Percentiles rank a stretch among this genome's conserved stretches.
phyloP scores from a whole-genome alignment of 202 grass and related monocot genomes.

The Zoysia matrella region DNA sequence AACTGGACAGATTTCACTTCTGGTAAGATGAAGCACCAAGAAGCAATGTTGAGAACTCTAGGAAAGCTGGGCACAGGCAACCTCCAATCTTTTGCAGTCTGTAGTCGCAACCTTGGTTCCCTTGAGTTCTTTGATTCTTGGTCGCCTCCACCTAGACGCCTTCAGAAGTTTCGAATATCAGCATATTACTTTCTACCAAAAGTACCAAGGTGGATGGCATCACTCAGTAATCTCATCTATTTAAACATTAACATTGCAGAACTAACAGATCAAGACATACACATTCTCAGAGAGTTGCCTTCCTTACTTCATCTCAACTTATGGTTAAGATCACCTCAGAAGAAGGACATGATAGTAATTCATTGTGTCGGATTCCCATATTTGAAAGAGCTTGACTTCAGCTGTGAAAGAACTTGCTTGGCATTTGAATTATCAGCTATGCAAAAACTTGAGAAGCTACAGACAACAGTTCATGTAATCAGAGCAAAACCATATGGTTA shows the following conservation, averaged over 20 bases:
- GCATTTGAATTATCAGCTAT: conserved; percentile 28
- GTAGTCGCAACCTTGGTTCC: conserved; percentile 27
- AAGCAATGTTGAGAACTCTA: conserved; percentile 18
- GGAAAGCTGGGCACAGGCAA: conserved; percentile 16
- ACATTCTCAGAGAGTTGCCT: conserved; percentile 34
- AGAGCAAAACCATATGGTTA: conserved; percentile 19
- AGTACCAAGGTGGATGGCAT: conserved; percentile 41
- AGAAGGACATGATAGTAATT: conserved; percentile 23
- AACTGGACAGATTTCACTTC: conserved; percentile 18
- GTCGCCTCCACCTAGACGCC: conserved; percentile 16
- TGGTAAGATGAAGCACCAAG: conserved; percentile 29
- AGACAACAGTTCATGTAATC: conserved; percentile 28
- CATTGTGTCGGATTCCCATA: conserved; percentile 36
- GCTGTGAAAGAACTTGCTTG: conserved; percentile 25
- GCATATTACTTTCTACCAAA: conserved; percentile 40
- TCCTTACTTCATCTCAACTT: conserved; percentile 31
- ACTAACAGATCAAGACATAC: conserved; percentile 34
- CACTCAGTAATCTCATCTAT: conserved; percentile 38
- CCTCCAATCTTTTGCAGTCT: conserved; percentile 30
- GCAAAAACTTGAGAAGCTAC: conserved; percentile 27
- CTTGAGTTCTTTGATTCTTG: conserved; percentile 40
- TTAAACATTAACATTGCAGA: conserved; percentile 45
- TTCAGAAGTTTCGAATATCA: conserved; percentile 42
- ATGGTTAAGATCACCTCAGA: conserved; percentile 32
- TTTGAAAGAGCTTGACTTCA: conserved; percentile 28